Percentiles rank a stretch among this genome's conserved stretches.
Conservation (phyloP, 495 filamentous ascomycete genomes). For the Terfezia boudieri region DNA sequence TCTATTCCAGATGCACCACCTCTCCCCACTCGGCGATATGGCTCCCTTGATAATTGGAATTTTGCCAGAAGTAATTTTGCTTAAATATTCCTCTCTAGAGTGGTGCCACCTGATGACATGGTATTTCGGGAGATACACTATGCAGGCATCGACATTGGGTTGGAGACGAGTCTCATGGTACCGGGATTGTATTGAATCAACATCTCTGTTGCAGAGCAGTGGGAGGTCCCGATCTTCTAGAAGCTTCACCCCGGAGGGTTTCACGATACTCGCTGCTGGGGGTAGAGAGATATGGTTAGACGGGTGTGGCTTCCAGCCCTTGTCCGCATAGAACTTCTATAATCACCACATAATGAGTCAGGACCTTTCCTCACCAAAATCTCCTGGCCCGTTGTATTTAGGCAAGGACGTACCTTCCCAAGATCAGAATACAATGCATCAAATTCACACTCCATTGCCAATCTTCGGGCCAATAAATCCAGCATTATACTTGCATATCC, state of each 20-base stretch:
- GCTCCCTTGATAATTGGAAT: slow-evolving; percentile 46
- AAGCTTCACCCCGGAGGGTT: slow-evolving; percentile 9
- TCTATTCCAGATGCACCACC: slow-evolving; percentile 63
- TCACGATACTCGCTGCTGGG: not conserved
- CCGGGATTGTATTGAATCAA: slow-evolving; percentile 1
- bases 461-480: slow-evolving; percentile 24
- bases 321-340: slow-evolving; percentile 53
- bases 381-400: not conserved
- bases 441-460: slow-evolving; percentile 24
- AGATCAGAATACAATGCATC: slow-evolving; percentile 76
- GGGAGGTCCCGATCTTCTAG: slow-evolving; percentile 31
- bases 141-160: slow-evolving; percentile 21
- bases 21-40: slow-evolving; percentile 20
- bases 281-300: slow-evolving; percentile 48
- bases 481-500: slow-evolving; percentile 64
- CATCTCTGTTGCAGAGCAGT: slow-evolving; percentile 34
- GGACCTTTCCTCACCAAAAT: not conserved
- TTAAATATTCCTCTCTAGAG: slow-evolving; percentile 65
- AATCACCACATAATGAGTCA: not conserved
- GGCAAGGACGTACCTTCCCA: slow-evolving; percentile 46
- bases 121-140: slow-evolving; percentile 52
- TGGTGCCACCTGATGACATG: slow-evolving; percentile 68
- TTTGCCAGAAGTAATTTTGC: slow-evolving; percentile 28
- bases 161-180: not conserved
- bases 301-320: slow-evolving; percentile 55